Percentiles rank a stretch among this genome's conserved stretches.
phyloP scores from a whole-genome alignment of 2,329 filamentous ascomycete genomes.

The Hypoxylon sp. region DNA sequence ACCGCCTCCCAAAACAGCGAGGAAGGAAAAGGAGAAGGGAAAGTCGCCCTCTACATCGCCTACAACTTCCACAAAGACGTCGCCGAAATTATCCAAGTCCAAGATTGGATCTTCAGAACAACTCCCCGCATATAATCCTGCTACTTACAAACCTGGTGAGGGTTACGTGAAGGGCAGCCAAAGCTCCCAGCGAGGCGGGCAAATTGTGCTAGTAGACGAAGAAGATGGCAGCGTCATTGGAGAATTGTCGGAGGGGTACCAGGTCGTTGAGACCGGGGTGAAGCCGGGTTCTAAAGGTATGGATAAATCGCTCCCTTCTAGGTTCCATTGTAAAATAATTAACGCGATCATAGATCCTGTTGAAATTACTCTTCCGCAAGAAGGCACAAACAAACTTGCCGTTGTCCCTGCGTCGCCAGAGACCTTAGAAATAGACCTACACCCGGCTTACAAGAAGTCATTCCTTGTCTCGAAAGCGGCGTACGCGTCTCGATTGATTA shows the following conservation, averaged over 20 bases:
- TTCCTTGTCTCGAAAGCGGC: slow-evolving; percentile 88
- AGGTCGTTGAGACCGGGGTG: slow-evolving; percentile 84
- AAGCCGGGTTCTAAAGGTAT: slow-evolving; percentile 92
- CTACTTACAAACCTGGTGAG: slow-evolving; percentile 83
- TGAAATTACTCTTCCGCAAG: slow-evolving; percentile 82
- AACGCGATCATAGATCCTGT: slow-evolving; percentile 74
- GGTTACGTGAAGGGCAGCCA: slow-evolving; percentile 78
- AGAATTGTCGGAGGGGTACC: slow-evolving; percentile 86
- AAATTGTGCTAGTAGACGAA: slow-evolving; percentile 94
- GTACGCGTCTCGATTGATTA: slow-evolving; percentile 90
- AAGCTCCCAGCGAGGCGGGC: slow-evolving; percentile 73
- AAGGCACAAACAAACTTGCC: slow-evolving; percentile 72
- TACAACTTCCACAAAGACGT: slow-evolving; percentile 46
- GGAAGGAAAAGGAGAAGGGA: slow-evolving; percentile 50
- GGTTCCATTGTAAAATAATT: slow-evolving; percentile 39
- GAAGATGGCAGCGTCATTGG: slow-evolving; percentile 96
- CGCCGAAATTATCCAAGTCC: slow-evolving; percentile 58
- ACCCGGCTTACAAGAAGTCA: slow-evolving; percentile 93
- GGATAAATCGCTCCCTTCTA: slow-evolving; percentile 46
- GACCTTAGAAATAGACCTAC: slow-evolving; percentile 82
- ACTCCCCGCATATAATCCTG: slow-evolving; percentile 82
- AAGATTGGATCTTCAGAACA: slow-evolving; percentile 61
- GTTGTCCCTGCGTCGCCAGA: slow-evolving; percentile 78
- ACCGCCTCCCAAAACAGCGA: slow-evolving; percentile 68
- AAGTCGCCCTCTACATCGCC: slow-evolving; percentile 45